Evolutionary conservation across 1,139 yeast species (phyloP).

Genomic region (Komagataea norvegica): DNA sequence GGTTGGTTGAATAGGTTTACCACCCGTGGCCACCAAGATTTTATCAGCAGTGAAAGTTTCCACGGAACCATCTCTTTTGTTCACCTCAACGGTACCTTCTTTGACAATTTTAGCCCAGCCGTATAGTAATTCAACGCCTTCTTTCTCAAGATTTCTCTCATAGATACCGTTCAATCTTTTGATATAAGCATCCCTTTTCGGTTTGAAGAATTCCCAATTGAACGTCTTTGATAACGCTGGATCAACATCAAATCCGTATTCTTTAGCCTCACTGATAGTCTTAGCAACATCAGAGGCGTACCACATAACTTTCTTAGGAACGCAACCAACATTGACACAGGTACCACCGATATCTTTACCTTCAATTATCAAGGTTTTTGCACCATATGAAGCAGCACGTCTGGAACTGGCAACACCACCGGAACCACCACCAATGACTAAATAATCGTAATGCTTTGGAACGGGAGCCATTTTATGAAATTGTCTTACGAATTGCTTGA

Average conservation of each 20-base stretch:
- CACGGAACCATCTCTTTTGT: conserved; percentile 49
- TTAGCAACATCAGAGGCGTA: conserved; percentile 87
- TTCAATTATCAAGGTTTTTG: conserved; percentile 79
- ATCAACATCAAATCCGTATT: conserved; percentile 70
- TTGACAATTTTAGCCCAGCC: conserved; percentile 83
- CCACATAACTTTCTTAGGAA: conserved; percentile 99
- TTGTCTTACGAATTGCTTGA: conserved; percentile 11
- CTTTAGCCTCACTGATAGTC: conserved; percentile 64
- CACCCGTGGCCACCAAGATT: conserved; percentile 89
- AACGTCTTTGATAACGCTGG: conserved; percentile 55
- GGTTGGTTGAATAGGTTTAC: conserved; percentile 68
- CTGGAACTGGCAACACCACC: conserved; percentile 99
- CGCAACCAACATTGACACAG: conserved; percentile 99
- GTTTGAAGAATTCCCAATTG: conserved; percentile 76
- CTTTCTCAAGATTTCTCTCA: conserved; percentile 78
- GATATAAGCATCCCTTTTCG: conserved; percentile 88
- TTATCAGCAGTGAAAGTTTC: conserved; percentile 74
- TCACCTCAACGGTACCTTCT: conserved; percentile 76
- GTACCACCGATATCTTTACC: conserved; percentile 89
- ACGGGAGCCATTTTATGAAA: conserved; percentile 25
- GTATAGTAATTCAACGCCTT: conserved; percentile 79
- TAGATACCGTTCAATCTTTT: conserved; percentile 87
- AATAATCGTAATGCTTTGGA: conserved; percentile 68
- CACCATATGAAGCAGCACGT: conserved; percentile 92
- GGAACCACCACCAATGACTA: conserved; percentile 99